A percentile compares a stretch with the other conserved stretches of the same genome.
phyloP scores from a whole-genome alignment of 495 filamentous ascomycete species.

The Glutinoglossum americanum region DNA sequence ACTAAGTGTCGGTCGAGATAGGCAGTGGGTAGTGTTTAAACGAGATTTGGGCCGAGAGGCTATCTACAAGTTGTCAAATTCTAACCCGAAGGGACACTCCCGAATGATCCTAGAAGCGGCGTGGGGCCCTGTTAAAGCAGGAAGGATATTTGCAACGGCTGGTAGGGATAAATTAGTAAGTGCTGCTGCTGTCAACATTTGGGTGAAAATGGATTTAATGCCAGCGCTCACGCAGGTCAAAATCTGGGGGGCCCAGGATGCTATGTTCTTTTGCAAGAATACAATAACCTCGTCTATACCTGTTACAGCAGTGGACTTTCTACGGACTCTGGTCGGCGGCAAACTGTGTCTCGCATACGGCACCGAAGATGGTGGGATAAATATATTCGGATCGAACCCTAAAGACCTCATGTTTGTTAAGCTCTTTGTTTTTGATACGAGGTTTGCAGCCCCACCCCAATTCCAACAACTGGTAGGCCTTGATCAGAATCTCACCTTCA shows the following conservation, averaged over 20 bases:
- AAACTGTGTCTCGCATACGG: slow-evolving; percentile 2
- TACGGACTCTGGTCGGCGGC: background rate
- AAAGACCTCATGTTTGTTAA: background rate
- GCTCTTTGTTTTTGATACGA: background rate
- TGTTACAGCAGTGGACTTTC: slow-evolving; percentile 5
- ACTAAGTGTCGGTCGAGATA: slow-evolving; percentile 75
- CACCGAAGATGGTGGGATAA: slow-evolving; percentile 2
- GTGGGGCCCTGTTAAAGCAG: slow-evolving; percentile 40
- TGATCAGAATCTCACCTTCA: slow-evolving; percentile 10
- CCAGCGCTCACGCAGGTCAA: slow-evolving; percentile 1
- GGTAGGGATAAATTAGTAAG: slow-evolving; percentile 72
- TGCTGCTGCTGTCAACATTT: slow-evolving; percentile 14
- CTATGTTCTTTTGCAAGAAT: background rate
- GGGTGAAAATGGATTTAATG: background rate
- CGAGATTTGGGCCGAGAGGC: slow-evolving; percentile 14
- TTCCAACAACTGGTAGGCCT: background rate
- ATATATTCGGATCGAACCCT: background rate
- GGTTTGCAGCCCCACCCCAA: background rate
- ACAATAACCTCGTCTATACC: background rate
- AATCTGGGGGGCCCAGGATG: slow-evolving; percentile 1
- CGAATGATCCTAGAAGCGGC: slow-evolving; percentile 73
- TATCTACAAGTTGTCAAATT: slow-evolving; percentile 30
- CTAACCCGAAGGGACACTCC: slow-evolving; percentile 66
- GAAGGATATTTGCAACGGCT: slow-evolving; percentile 57
- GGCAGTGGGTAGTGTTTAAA: slow-evolving; percentile 70